Conservation (phyloP, 176 grass and related monocot genomes). For the Calamus simplicifolius region DNA sequence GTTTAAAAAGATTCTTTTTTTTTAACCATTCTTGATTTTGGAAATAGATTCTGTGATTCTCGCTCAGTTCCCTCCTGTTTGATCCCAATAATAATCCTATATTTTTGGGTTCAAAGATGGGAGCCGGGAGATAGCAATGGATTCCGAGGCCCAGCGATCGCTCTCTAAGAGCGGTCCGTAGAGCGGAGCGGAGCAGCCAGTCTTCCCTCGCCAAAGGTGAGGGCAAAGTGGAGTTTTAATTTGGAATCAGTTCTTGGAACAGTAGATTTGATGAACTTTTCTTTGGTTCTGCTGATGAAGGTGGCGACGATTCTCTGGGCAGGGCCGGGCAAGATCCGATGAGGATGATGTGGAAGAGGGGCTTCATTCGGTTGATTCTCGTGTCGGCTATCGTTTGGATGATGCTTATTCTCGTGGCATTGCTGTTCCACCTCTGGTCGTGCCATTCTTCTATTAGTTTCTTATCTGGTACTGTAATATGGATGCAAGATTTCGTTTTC, state of each 20-base stretch:
- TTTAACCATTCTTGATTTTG: too few species aligned
- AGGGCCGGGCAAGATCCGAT: conserved; percentile 8
- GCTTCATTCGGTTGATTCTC: conserved; percentile 57
- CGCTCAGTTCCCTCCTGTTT: too few species aligned
- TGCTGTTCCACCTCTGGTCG: conserved; percentile 90
- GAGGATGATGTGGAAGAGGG: conserved; percentile 48
- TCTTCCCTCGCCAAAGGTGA: conserved; percentile 41
- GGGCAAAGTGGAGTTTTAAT: conserved; percentile 21
- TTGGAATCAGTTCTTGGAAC: not conserved
- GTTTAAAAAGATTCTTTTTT: too few species aligned
- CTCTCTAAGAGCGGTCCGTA: conserved; percentile 12
- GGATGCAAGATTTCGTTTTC: not conserved
- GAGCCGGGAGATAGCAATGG: conserved; percentile 19
- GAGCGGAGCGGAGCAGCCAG: conserved; percentile 23
- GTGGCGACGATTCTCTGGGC: not conserved
- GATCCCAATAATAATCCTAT: too few species aligned
- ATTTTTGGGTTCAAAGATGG: conserved; percentile 2
- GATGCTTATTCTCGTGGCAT: conserved; percentile 62
- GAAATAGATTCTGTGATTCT: too few species aligned
- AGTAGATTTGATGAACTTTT: not conserved
- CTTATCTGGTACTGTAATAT: conserved; percentile 50
- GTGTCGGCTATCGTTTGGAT: conserved; percentile 69
- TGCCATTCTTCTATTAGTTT: conserved; percentile 55
- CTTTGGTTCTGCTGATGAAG: not conserved
- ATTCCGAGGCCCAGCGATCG: conserved; percentile 28